Evolutionary conservation across 768 basidiomycete species (phyloP), one percentile per base, ranked within the genome.

Genomic region (Holtermannia corniformis): DNA sequence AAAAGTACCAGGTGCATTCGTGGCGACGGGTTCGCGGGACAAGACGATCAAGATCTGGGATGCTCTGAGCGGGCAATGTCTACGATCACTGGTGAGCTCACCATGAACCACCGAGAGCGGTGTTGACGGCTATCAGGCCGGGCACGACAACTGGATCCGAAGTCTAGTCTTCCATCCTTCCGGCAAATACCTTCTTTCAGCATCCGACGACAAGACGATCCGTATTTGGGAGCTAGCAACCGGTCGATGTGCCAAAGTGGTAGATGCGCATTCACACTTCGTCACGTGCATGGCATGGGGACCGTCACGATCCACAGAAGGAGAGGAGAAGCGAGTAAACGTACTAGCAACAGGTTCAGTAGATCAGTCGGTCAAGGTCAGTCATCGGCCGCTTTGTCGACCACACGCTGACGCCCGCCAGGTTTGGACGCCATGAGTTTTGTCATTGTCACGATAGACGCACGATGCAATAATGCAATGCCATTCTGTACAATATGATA

Each of bases 21-120:
- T 86, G 5, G 82, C 82, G 10, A 90, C 87, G 13, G 89, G 87
- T 2, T 84, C 86, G 26, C 79, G 91, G 71, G 91, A 96, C 75
- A 93, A 89, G 77, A 82, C 82, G 3, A 87, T 95, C 75, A 87
- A 85, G 64, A 72, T 96, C 16, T 96, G 91, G 91, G 91, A 95
- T 64, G 78, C 82, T 0, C 78, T 82, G 55, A 82, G 81, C 43
- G 90, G 92, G 3, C 87, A 87, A 70, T 78, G 86, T 70, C 71
- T 91, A 42, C 79, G 82, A 69, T 86, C 80, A 56, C 78, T 92
- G 51, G 86, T 85, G 58, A 52, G 79, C n/a, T n/a, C n/a, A n/a
- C 71, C 50, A 26, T 32, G 56, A 23, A 19, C 26, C 51, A 2
- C 47, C 48, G 3, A 19, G 44, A 42, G 50, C 11, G 57, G 32